phyloP scores from a whole-genome alignment of 2,329 filamentous ascomycete species.

The Xylariaceae sp. region DNA sequence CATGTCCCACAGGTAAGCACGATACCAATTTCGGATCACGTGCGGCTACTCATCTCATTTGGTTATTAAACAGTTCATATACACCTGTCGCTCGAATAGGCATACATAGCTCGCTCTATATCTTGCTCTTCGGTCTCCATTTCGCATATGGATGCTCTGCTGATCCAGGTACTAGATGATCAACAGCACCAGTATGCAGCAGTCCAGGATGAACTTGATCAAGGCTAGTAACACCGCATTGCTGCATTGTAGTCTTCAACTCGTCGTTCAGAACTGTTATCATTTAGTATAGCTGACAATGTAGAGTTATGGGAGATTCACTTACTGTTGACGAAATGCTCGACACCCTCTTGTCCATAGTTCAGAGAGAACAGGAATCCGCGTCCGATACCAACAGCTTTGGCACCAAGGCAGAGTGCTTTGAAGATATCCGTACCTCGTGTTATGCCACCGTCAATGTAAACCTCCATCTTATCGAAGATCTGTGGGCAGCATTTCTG shows the following conservation, averaged over 20 bases:
- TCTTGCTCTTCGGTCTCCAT: conserved; percentile 32
- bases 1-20: no score
- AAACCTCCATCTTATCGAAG: conserved; percentile 57
- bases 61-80: no score
- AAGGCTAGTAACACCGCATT: conserved; percentile 60
- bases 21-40: no score
- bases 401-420: conserved; percentile 61
- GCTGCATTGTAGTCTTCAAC: conserved; percentile 61
- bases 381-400: conserved; percentile 59
- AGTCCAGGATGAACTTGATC: conserved; percentile 58
- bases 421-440: conserved; percentile 66
- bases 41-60: no score
- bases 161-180: conserved; percentile 41
- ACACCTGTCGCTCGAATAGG: no score
- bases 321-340: conserved; percentile 50
- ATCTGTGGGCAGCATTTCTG: conserved; percentile 58
- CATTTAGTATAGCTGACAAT: conserved; percentile 4
- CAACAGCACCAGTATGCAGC: conserved; percentile 51
- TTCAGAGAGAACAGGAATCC: conserved; percentile 57
- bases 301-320: conserved; percentile 10
- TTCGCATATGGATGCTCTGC: conserved; percentile 44
- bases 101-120: conserved; percentile 16
- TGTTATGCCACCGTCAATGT: conserved; percentile 62
- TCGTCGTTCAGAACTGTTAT: conserved; percentile 52
- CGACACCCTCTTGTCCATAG: conserved; percentile 57